Base-by-base conservation (phyloP, 768 basidiomycete genomes). In the Naganishia friedmannii region DNA sequence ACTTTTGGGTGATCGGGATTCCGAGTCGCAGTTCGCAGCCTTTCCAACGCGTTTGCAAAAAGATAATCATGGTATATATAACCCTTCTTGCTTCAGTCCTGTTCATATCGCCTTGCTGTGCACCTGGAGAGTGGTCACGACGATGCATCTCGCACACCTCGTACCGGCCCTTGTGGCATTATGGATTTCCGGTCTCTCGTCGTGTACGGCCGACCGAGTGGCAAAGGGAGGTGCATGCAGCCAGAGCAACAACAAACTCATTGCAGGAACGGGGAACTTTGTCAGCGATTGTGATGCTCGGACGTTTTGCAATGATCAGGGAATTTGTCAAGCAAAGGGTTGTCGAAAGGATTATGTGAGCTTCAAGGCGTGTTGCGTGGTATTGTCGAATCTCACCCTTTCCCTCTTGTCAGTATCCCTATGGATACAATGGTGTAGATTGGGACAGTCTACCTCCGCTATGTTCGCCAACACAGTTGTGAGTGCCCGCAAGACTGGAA, bases 321-420 rank as follows among this genome's bases (percentile, higher is more conserved):
- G 84, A 46, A 80, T 78, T 21, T 94, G 92, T 80, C 80, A 84
- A 28, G 79, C 82, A 57, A 89, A 86, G 77, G 85, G 87, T 6
- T 93, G 91, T 79, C 85, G 92, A 73, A 86, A 82, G 73, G 91
- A 92, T 76, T 86, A 89, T 55, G 91, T 86, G 89, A 89, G 66
- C 91, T 75, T 17, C 74, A 9, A 76, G 80, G 66, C 82, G 77
- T 23, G 79, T 81, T 6, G 3, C 13, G 39, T 45, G 6, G 13
- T 45, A 8, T 28, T 39, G 1, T 29, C 28, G 32, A 9, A 31
- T 3, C 9, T 46, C 10, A 54, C 51, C 42, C 39, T 53, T 53
- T 37, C 2, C 28, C 10, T 37, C 19, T 28, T 45, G 42, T 26
- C 46, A 80, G 78, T 80, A 77, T 74, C 79, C 79, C 13, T 78